phyloP scores from a whole-genome alignment of 208 protist genomes.

The Crithidia mellificae region DNA sequence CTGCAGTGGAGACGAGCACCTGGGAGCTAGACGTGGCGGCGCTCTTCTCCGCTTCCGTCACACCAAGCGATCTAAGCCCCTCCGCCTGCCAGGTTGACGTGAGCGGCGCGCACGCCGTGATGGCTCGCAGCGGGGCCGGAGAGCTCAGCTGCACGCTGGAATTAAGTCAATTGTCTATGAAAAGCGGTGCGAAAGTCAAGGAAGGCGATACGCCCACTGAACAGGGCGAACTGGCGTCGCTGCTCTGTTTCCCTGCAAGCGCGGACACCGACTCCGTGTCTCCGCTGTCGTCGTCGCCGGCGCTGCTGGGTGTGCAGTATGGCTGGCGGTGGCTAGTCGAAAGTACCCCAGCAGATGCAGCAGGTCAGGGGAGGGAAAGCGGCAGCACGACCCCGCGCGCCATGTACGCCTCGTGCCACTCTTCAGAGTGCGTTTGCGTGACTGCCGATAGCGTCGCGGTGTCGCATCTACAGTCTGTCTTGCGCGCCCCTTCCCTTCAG shows the following conservation, averaged over 20 bases:
- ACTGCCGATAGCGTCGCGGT: constrained; percentile 1
- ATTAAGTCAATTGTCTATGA: neutral
- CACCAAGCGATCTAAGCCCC: neutral
- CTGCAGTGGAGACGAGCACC: constrained; percentile 10
- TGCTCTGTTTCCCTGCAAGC: neutral
- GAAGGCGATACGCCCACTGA: neutral
- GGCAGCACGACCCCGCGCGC: neutral
- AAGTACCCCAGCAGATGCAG: neutral
- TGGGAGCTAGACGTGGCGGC: constrained; percentile 15
- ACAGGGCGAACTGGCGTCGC: neutral
- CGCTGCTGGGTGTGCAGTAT: constrained; percentile 11
- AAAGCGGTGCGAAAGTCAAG: neutral
- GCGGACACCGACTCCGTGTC: too few species aligned
- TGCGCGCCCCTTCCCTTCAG: neutral
- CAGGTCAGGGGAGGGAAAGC: neutral
- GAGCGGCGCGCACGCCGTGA: neutral
- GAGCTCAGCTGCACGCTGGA: constrained; percentile 17
- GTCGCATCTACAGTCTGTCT: neutral
- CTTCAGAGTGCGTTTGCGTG: neutral
- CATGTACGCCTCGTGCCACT: neutral
- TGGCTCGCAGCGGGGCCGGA: neutral
- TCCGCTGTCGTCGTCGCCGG: neutral
- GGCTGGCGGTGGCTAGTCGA: constrained; percentile 11
- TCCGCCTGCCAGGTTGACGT: neutral
- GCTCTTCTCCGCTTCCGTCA: neutral